A percentile compares a stretch with the other conserved stretches of the same genome.
Conservation (phyloP, 2,329 filamentous ascomycete species). For the Penicillium occitanis region DNA sequence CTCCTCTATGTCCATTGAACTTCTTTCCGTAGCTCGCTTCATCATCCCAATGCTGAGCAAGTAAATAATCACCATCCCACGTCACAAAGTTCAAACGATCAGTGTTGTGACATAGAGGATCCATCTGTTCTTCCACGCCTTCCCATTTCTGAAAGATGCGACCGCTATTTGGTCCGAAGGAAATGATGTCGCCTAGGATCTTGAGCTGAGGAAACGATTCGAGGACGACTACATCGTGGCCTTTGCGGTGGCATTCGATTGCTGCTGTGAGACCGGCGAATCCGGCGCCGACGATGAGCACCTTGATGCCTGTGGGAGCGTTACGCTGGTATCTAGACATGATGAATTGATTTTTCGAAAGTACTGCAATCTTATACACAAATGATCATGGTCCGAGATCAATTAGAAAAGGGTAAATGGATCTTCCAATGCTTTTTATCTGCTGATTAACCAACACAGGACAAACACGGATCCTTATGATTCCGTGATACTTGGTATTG, state of each 20-base stretch:
- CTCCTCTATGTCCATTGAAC: constrained; percentile 37
- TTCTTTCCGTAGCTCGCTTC: constrained; percentile 30
- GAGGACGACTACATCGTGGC: constrained; percentile 32
- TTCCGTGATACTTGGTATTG: not conserved
- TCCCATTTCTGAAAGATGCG: constrained; percentile 33
- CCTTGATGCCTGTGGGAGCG: constrained; percentile 46
- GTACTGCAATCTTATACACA: not conserved
- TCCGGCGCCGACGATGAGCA: constrained; percentile 50
- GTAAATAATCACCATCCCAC: constrained; percentile 31
- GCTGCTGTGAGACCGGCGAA: constrained; percentile 38
- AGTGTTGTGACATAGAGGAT: constrained; percentile 33
- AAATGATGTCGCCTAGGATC: constrained; percentile 52
- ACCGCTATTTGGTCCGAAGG: constrained; percentile 29
- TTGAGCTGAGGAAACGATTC: constrained; percentile 50
- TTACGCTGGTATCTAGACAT: constrained; percentile 15
- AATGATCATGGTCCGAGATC: not conserved
- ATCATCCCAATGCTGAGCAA: constrained; percentile 15
- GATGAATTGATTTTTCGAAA: not conserved
- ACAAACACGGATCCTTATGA: not conserved
- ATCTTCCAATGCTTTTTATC: not conserved
- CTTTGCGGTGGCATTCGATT: constrained; percentile 31
- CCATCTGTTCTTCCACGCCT: constrained; percentile 34
- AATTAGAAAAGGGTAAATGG: not conserved
- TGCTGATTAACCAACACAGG: not conserved
- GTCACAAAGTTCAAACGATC: constrained; percentile 30